Evolutionary conservation across 768 basidiomycete species (phyloP).

Genomic region (Lentinula aciculospora): DNA sequence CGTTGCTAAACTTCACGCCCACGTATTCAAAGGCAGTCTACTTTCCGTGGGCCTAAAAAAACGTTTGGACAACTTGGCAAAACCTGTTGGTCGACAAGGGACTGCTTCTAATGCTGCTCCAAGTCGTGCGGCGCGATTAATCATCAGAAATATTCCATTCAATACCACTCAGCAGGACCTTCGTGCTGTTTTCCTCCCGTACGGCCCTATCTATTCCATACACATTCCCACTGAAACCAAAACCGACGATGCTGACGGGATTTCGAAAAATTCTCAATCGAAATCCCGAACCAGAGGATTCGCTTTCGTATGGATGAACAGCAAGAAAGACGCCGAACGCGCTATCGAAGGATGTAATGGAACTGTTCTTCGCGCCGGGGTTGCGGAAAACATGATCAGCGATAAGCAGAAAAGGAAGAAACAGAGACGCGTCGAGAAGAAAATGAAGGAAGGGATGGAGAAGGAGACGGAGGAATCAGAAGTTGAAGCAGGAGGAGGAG

Average conservation of each 20-base stretch:
- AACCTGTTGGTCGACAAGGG: constrained; percentile 29
- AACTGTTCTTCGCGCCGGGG: constrained; percentile 57
- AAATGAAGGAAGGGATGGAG: constrained; percentile 30
- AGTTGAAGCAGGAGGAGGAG: constrained; percentile 33
- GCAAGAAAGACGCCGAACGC: constrained; percentile 76
- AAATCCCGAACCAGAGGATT: constrained; percentile 66
- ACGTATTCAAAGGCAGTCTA: constrained; percentile 84
- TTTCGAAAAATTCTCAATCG: background rate
- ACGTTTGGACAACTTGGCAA: constrained; percentile 63
- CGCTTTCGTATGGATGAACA: constrained; percentile 93
- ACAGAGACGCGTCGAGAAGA: constrained; percentile 49
- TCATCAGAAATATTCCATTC: constrained; percentile 87
- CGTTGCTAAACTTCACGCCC: constrained; percentile 79
- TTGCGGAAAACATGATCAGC: constrained; percentile 46
- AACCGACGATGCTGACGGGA: constrained; percentile 18
- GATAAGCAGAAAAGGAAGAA: constrained; percentile 70
- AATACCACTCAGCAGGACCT: constrained; percentile 82
- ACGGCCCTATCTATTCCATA: constrained; percentile 83
- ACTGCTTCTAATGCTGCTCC: constrained; percentile 34
- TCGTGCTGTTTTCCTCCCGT: constrained; percentile 78
- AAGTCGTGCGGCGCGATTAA: constrained; percentile 73
- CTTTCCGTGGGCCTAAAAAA: constrained; percentile 90
- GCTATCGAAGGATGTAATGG: constrained; percentile 82
- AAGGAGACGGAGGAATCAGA: constrained; percentile 26
- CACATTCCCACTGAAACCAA: constrained; percentile 56